Percentiles rank a stretch among this genome's conserved stretches.
phyloP scores from a whole-genome alignment of 148 eudicot genomes.

The Rhododendron ferrugineum region DNA sequence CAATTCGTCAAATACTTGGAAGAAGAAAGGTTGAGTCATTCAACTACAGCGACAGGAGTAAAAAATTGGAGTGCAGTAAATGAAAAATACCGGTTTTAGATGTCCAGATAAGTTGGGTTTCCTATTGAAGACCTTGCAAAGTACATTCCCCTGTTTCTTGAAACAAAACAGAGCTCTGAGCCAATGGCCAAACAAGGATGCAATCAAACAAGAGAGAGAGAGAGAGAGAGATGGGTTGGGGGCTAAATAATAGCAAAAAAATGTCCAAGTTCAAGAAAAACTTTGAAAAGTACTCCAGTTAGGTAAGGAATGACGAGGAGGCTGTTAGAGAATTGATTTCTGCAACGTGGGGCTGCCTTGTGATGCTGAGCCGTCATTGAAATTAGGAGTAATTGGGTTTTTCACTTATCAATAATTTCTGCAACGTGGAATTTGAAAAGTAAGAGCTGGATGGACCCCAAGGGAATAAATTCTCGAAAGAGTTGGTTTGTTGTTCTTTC shows the following conservation, averaged over 20 bases:
- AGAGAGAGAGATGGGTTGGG: not conserved
- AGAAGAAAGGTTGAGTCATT: not conserved
- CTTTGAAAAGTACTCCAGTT: not conserved
- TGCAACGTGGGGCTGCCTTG: not conserved
- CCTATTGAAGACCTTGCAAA: not conserved
- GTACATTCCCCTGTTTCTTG: not conserved
- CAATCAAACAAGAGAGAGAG: not conserved
- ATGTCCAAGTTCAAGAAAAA: not conserved
- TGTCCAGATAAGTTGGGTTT: not conserved
- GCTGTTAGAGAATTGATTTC: not conserved
- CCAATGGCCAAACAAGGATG: not conserved
- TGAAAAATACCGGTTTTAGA: not conserved
- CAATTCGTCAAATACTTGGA: not conserved
- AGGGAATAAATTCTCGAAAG: not conserved
- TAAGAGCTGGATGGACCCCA: not conserved
- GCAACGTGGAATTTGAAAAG: not conserved
- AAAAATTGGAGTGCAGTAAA: not conserved
- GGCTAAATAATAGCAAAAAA: not conserved
- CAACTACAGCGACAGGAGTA: not conserved
- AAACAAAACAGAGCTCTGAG: not conserved
- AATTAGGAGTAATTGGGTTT: not conserved
- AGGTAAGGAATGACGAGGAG: not conserved
- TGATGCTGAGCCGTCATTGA: not conserved
- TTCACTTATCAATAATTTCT: not conserved
- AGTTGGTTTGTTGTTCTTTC: not conserved